Evolutionary conservation across 129 eudicot species (phyloP).

Genomic region (Arctium lappa): DNA sequence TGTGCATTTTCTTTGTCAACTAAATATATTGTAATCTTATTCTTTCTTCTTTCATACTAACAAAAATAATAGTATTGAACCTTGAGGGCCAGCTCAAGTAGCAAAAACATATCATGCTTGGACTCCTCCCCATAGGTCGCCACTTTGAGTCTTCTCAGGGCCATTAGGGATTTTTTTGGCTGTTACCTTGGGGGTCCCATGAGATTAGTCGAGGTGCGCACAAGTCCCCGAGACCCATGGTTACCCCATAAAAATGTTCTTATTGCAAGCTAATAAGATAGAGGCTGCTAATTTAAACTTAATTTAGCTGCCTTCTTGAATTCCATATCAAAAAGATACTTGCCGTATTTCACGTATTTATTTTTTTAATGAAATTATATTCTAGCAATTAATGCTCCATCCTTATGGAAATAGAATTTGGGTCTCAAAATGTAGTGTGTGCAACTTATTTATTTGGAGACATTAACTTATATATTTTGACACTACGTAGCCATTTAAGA

Average conservation of each 20-base stretch:
- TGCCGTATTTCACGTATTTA: not conserved
- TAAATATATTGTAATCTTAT: not conserved
- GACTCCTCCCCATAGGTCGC: not conserved
- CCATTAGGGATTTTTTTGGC: not conserved
- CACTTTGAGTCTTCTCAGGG: not conserved
- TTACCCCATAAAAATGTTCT: too few species aligned
- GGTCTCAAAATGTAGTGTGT: not conserved
- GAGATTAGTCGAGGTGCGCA: not conserved
- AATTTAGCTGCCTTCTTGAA: not conserved
- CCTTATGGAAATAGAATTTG: not conserved
- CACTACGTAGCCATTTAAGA: not conserved
- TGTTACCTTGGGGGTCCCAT: not conserved
- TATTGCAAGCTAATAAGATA: not conserved
- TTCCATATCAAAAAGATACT: not conserved
- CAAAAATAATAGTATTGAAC: not conserved
- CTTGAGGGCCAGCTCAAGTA: too few species aligned
- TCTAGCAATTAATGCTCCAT: not conserved
- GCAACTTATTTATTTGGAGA: too few species aligned
- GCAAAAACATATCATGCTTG: not conserved
- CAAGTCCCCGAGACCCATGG: too few species aligned
- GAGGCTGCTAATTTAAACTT: not conserved
- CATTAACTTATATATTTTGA: too few species aligned
- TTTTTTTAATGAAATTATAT: not conserved
- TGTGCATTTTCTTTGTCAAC: not conserved
- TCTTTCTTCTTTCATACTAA: not conserved